Evolutionary conservation across 1,284 basidiomycete species (phyloP), one percentile per base, ranked within the genome.

Genomic region (Cryptococcus floricola): DNA sequence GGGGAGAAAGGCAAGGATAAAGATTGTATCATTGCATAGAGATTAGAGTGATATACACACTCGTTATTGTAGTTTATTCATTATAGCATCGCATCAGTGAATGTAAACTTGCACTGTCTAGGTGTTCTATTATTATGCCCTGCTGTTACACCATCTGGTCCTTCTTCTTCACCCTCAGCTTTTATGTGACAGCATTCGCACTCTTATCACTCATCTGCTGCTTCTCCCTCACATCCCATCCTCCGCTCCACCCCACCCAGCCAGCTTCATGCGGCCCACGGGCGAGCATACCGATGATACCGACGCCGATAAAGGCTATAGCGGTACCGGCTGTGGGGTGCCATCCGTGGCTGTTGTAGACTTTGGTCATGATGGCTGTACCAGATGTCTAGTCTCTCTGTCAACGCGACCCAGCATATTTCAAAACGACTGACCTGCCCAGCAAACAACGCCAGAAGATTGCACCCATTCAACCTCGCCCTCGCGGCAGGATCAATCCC

Each of bases 321-420:
- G 79, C 80, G 10, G 85, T 72, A 9, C 75, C 78, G 3, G 83
- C 81, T 13, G 78, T 80, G 1, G 83, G 79, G 50, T 81, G 78
- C 85, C 85, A 87, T 7, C 86, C 86, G 59, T 82, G 73, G 12
- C 77, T 64, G 14, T 84, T 78, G 66, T 85, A 87, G 1, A 87
- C 79, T 39, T 80, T 70, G 0, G 84, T 84, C 16, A 85, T 82
- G 6, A 84, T 82, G 0, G 84, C 80, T 0, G 85, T 85, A 12
- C 86, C 86, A 67, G 85, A 82, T 9, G 65, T 70, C 63, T 69
- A 23, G 18, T 10, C 23, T 46, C 18, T 25, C 25, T 16, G 23
- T 28, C 44, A 46, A 9, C 25, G 44, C 18, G 6, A 16, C 44
- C 18, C 44, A 28, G 18, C 14, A 31, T 39, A 27, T 41, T 37